Percentiles rank a stretch among this genome's conserved stretches.
These are phyloP conservation scores for Aspergillus sclerotialis DNA, from an alignment of 2,329 filamentous ascomycete species.

Conservation along the genomic window DNA sequence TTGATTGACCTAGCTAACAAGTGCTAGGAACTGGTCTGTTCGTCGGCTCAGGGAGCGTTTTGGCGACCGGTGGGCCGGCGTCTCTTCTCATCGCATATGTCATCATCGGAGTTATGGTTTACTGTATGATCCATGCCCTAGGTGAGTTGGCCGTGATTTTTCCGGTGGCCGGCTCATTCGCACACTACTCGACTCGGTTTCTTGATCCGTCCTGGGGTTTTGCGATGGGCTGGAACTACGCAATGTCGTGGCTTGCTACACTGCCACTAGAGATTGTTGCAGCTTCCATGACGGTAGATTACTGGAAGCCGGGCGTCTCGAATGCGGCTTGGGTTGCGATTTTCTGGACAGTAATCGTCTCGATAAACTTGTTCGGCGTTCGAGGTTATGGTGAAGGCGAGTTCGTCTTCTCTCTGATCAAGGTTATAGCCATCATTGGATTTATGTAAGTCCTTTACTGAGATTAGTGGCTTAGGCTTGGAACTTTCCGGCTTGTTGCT, in stretches of 20 bases:
- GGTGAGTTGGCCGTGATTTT: conserved; percentile 4
- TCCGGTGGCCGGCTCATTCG: conserved; percentile 3
- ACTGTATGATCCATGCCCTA: conserved; percentile 2
- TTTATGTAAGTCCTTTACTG: conserved; percentile 68
- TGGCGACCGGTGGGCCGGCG: conserved; percentile 1
- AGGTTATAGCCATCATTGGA: conserved; percentile 76
- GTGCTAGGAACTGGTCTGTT: conserved; percentile 3
- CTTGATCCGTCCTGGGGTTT: conserved; percentile 5
- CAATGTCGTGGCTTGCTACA: background rate
- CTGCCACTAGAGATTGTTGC: conserved; percentile 82
- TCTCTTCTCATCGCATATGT: conserved; percentile 3
- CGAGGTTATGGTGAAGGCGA: conserved; percentile 86
- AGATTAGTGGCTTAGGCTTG: background rate
- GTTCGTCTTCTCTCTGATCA: conserved; percentile 79
- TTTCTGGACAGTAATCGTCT: conserved; percentile 68
- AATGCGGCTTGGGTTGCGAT: conserved; percentile 74
- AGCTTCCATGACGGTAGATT: conserved; percentile 34
- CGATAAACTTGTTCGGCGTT: conserved; percentile 82
- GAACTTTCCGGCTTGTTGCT: no score
- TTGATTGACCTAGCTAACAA: no score
- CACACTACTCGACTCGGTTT: conserved; percentile 2
- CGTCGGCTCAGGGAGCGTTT: conserved; percentile 2
- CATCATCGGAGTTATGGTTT: conserved; percentile 1
- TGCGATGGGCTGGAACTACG: conserved; percentile 6
- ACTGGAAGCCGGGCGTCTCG: conserved; percentile 41